phyloP scores from a whole-genome alignment of 2,329 filamentous ascomycete genomes.

The Metarhizium brunneum region DNA sequence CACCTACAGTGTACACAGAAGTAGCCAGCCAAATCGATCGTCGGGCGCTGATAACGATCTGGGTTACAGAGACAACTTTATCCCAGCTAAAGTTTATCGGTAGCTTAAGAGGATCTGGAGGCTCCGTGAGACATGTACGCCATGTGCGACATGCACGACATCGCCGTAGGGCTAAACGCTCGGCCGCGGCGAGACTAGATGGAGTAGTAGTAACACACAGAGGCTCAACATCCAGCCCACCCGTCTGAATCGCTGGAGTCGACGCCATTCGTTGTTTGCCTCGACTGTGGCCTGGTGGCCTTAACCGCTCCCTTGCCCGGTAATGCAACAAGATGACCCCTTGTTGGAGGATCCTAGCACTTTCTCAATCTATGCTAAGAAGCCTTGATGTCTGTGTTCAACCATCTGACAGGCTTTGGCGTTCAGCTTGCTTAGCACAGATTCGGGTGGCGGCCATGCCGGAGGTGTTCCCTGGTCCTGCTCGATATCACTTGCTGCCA shows the following conservation, averaged over 20 bases:
- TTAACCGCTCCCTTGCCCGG: neutral
- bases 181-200: neutral
- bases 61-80: neutral
- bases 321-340: conserved; percentile 1
- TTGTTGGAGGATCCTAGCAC: neutral
- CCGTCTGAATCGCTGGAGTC: neutral
- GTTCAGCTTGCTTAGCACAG: conserved; percentile 5
- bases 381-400: neutral
- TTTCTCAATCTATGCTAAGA: neutral
- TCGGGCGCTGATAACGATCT: neutral
- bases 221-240: neutral
- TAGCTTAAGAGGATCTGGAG: neutral
- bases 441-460: conserved; percentile 8
- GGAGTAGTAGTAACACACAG: neutral
- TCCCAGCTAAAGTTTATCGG: neutral
- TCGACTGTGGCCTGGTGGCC: neutral
- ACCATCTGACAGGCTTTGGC: conserved; percentile 2
- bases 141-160: too few species aligned
- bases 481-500: neutral
- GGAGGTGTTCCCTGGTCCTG: conserved; percentile 7
- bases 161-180: neutral
- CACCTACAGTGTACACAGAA: too few species aligned
- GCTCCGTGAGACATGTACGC: too few species aligned
- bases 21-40: neutral
- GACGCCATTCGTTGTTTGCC: neutral